A percentile compares a stretch with the other conserved stretches of the same genome.
phyloP scores from a whole-genome alignment of 2,329 filamentous ascomycete species.

The Pseudopyrenochaeta lycopersici region DNA sequence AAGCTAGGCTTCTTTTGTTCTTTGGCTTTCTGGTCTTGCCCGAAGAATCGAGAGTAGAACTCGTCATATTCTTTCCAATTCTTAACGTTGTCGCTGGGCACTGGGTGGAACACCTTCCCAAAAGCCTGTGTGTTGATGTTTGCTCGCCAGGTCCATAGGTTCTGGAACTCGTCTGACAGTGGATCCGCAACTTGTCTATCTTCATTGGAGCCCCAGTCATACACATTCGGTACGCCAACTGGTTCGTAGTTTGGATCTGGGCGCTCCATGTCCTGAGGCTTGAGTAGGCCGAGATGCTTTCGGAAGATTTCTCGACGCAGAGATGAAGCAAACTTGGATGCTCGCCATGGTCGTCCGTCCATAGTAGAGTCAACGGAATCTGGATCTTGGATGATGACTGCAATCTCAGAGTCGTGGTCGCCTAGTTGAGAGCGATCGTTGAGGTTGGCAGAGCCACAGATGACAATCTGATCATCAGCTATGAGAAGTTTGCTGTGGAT shows the following conservation, averaged over 20 bases:
- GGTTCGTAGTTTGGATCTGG: constrained; percentile 67
- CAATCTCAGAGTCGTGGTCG: constrained; percentile 86
- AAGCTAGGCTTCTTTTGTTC: constrained; percentile 60
- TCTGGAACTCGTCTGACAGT: constrained; percentile 71
- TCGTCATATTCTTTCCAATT: constrained; percentile 78
- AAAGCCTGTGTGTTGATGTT: constrained; percentile 83
- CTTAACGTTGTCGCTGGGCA: constrained; percentile 73
- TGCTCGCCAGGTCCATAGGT: constrained; percentile 78
- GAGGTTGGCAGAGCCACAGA: constrained; percentile 79
- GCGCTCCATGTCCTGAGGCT: constrained; percentile 72
- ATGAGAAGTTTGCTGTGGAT: constrained; percentile 78
- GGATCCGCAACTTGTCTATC: constrained; percentile 75
- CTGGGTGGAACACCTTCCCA: constrained; percentile 80
- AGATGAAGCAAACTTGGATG: constrained; percentile 78
- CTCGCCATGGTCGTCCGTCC: constrained; percentile 75
- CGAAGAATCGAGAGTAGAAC: constrained; percentile 74
- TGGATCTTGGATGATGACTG: constrained; percentile 85
- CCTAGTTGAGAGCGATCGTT: constrained; percentile 82
- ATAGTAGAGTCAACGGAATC: constrained; percentile 75
- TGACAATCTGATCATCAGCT: constrained; percentile 81
- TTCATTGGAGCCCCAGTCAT: constrained; percentile 58
- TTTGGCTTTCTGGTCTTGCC: constrained; percentile 53
- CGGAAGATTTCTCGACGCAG: constrained; percentile 88
- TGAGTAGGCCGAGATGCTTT: constrained; percentile 87
- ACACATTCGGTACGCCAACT: constrained; percentile 63